phyloP scores from a whole-genome alignment of 2,329 filamentous ascomycete genomes.

The Xylariaceae sp. region DNA sequence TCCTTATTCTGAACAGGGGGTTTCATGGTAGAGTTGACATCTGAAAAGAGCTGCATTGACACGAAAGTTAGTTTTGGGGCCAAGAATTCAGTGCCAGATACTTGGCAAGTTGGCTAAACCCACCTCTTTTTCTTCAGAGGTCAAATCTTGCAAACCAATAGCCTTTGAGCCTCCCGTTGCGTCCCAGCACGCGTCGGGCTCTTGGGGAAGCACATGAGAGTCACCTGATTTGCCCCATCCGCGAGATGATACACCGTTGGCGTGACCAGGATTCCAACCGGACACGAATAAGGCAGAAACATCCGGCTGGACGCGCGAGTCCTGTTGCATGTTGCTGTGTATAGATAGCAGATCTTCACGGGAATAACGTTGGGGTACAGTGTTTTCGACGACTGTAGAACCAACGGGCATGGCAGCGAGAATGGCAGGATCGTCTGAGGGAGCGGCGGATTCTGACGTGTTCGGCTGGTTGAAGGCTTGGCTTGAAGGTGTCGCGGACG shows the following conservation, averaged over 20 bases:
- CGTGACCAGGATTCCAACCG: conserved; percentile 78
- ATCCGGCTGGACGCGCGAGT: conserved; percentile 59
- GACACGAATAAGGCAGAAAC: conserved; percentile 73
- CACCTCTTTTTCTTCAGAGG: conserved; percentile 66
- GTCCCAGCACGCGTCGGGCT: conserved; percentile 95
- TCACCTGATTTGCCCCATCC: conserved; percentile 83
- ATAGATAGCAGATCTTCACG: conserved; percentile 81
- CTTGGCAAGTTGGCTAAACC: conserved; percentile 35
- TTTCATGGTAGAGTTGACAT: conserved; percentile 94
- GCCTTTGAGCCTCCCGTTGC: conserved; percentile 72
- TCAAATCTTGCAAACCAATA: conserved; percentile 75
- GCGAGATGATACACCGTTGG: conserved; percentile 67
- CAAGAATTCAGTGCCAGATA: background rate
- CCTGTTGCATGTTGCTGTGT: conserved; percentile 56
- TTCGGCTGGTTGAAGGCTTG: conserved; percentile 51
- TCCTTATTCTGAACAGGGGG: conserved; percentile 78
- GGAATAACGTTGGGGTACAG: conserved; percentile 69
- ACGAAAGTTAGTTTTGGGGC: conserved; percentile 35
- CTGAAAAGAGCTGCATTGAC: conserved; percentile 72
- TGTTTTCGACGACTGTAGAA: conserved; percentile 55
- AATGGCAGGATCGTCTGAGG: conserved; percentile 55
- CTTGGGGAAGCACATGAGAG: conserved; percentile 73
- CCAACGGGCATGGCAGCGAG: conserved; percentile 64
- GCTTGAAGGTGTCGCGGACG: conserved; percentile 61
- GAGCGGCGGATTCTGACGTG: conserved; percentile 35